A percentile compares a stretch with the other conserved stretches of the same genome.
Conservation (phyloP, 345 rosid genomes). For the Bruguiera parviflora region DNA sequence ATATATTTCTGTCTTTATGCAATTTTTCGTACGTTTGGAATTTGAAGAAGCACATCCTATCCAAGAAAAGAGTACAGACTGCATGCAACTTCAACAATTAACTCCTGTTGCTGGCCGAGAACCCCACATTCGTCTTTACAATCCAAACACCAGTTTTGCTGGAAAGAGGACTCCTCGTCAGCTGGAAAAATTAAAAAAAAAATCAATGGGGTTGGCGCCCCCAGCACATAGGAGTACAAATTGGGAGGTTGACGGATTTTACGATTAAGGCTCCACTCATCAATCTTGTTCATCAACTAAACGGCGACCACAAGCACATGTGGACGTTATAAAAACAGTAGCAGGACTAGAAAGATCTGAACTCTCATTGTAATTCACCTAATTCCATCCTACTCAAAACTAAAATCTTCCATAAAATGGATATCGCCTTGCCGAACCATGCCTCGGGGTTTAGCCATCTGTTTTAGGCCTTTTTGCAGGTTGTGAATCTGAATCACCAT, state of each 20-base stretch:
- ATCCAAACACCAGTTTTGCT: neutral
- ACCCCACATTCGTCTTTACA: too few species aligned
- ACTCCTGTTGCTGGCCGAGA: too few species aligned
- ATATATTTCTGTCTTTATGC: too few species aligned
- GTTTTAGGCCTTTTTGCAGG: slow-evolving; percentile 55
- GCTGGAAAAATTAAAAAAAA: too few species aligned
- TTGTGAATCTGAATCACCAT: slow-evolving; percentile 27
- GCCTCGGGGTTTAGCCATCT: slow-evolving; percentile 29
- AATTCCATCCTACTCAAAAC: slow-evolving; percentile 21
- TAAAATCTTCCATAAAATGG: slow-evolving; percentile 20
- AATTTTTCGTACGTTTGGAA: too few species aligned
- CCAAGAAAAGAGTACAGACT: too few species aligned
- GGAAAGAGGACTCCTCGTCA: neutral
- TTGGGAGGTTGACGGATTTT: slow-evolving; percentile 8
- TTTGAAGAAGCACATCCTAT: too few species aligned
- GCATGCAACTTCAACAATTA: too few species aligned
- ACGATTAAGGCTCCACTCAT: slow-evolving; percentile 18
- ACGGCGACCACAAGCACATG: slow-evolving; percentile 10
- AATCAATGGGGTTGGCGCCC: too few species aligned
- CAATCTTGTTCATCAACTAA: slow-evolving; percentile 13
- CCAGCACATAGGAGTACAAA: slow-evolving; percentile 1
- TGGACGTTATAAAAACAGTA: slow-evolving; percentile 8
- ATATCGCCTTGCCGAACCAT: slow-evolving; percentile 10
- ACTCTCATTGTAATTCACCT: slow-evolving; percentile 25
- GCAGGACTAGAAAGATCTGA: slow-evolving; percentile 18